Evolutionary conservation across 306 rosid genomes (phyloP).

Genomic region (Prunus mongolica): DNA sequence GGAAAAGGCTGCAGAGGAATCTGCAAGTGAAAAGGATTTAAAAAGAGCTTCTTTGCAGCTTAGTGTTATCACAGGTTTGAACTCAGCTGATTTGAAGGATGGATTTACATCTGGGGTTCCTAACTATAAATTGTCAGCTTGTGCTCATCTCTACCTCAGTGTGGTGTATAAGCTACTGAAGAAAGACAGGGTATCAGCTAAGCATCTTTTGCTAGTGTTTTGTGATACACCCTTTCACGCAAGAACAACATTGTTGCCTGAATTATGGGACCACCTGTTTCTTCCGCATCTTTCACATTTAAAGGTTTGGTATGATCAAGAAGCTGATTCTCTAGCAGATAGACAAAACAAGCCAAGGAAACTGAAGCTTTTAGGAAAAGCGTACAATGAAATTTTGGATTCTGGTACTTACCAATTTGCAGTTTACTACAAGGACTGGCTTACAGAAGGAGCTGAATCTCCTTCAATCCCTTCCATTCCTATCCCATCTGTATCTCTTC

Average conservation of each 20-base stretch:
- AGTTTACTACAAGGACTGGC: constrained; percentile 83
- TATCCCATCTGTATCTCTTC: constrained; percentile 43
- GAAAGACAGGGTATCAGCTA: constrained; percentile 60
- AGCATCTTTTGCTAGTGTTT: constrained; percentile 83
- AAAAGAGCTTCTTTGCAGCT: constrained; percentile 59
- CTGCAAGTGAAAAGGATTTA: constrained; percentile 39
- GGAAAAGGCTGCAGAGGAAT: constrained; percentile 49
- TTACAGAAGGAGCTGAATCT: constrained; percentile 63
- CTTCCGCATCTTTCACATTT: constrained; percentile 63
- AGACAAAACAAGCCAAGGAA: constrained; percentile 42
- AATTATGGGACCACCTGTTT: constrained; percentile 74
- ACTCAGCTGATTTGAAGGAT: constrained; percentile 49
- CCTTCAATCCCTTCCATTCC: constrained; percentile 57
- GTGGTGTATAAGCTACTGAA: constrained; percentile 55
- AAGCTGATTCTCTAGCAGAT: constrained; percentile 43
- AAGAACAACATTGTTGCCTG: constrained; percentile 56
- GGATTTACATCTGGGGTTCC: constrained; percentile 52
- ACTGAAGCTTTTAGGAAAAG: constrained; percentile 45
- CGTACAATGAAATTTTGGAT: constrained; percentile 62
- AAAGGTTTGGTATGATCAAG: constrained; percentile 56
- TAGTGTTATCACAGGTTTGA: constrained; percentile 64
- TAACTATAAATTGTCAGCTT: constrained; percentile 64
- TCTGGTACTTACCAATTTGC: constrained; percentile 60
- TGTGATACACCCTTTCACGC: constrained; percentile 68
- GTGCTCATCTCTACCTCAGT: constrained; percentile 93